These are phyloP conservation scores for Multifurca ochricompacta DNA, from an alignment of 768 basidiomycete genomes.

Conservation along the genomic window DNA sequence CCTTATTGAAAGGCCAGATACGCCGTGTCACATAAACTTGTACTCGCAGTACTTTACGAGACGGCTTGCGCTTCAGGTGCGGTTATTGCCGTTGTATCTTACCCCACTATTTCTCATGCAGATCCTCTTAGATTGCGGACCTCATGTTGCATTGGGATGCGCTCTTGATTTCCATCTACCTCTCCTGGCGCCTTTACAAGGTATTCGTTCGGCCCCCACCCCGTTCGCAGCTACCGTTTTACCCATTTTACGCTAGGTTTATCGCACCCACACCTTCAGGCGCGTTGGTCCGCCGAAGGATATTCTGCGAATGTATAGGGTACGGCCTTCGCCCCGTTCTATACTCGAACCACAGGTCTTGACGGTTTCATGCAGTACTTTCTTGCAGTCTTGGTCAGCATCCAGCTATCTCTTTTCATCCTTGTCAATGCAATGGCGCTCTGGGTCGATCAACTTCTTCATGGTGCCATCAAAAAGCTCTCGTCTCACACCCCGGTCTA, in stretches of 20 bases:
- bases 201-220: constrained; percentile 23
- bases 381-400: constrained; percentile 44
- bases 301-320: constrained; percentile 45
- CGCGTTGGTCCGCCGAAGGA: constrained; percentile 45
- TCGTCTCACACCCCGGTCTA: constrained; percentile 37
- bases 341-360: neutral
- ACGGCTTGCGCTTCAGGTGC: constrained; percentile 38
- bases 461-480: constrained; percentile 37
- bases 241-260: constrained; percentile 29
- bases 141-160: constrained; percentile 39
- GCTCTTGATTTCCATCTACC: constrained; percentile 33
- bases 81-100: neutral
- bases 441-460: constrained; percentile 48
- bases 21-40: constrained; percentile 43
- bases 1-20: constrained; percentile 33
- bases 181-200: constrained; percentile 41
- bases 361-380: constrained; percentile 35
- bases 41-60: constrained; percentile 38
- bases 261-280: constrained; percentile 41
- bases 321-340: constrained; percentile 23
- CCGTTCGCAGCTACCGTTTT: neutral
- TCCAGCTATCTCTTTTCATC: constrained; percentile 49
- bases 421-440: constrained; percentile 43
- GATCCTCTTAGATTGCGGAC: constrained; percentile 39
- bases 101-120: neutral